phyloP scores from a whole-genome alignment of 345 rosid genomes.

The Eucalyptus regnans region DNA sequence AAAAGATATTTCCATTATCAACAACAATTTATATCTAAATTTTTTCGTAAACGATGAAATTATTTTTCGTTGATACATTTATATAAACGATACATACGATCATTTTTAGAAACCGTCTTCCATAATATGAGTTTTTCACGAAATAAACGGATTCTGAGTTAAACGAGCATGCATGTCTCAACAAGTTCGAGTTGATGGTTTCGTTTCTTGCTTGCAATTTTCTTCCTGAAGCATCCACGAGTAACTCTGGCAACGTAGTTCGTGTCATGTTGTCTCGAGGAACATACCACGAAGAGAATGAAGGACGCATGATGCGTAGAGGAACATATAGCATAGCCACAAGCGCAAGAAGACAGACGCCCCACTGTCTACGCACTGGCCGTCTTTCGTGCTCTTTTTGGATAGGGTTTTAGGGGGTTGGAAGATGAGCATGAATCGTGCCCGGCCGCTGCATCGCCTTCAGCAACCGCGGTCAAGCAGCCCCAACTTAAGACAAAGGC shows the following conservation, averaged over 20 bases:
- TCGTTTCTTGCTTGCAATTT: background rate
- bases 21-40: no score
- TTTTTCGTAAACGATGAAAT: fast-evolving
- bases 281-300: background rate
- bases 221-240: background rate
- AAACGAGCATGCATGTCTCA: background rate
- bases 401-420: background rate
- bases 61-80: no score
- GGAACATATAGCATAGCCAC: background rate
- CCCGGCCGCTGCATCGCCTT: background rate
- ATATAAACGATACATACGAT: no score
- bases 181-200: background rate
- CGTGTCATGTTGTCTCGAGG: background rate
- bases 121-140: fast-evolving
- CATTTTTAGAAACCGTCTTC: fast-evolving
- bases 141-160: fast-evolving
- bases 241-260: background rate
- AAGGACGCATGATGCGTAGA: background rate
- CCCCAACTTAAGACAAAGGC: background rate
- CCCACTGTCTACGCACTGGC: background rate
- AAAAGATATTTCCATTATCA: no score
- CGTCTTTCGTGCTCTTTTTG: background rate
- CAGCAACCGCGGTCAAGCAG: background rate
- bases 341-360: background rate
- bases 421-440: background rate